Evolutionary conservation across 2,329 filamentous ascomycete genomes (phyloP), one percentile per base, ranked within the genome.

Genomic region (Aschersonia sp.): DNA sequence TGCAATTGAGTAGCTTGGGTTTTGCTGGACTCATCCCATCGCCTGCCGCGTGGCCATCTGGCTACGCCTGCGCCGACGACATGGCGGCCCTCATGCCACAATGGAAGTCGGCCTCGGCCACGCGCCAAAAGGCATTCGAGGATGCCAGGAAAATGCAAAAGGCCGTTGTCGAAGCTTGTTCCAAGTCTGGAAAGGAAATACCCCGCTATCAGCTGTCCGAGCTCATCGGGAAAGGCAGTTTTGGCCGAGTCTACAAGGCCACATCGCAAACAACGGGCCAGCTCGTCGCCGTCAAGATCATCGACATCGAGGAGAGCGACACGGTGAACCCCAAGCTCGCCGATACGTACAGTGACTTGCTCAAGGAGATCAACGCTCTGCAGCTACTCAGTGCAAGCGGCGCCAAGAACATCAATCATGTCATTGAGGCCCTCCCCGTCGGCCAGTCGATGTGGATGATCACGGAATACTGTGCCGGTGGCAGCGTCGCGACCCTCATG

Each of bases 391-490:
- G 82, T 57, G 81, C 86, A 54, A 83, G 75, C 53, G 82, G 80
- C 44, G 85, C 85, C 14, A 76, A 77, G 54, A 90, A 90, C 58
- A 81, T 94, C 65, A 92, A 90, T 60, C 76, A 81, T 55, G 83
- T 90, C 46, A 81, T 89, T 55, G 85, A 89, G 54, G 84, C 84
- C 5, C 72, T 89, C 22, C 79, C 84, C 7, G 79, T 90, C 39
- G 83, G 84, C 41, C 81, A 84, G 55, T 78, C 86, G 50, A 81
- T 94, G 67, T 94, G 87, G 87, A 86, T 92, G 69, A 79, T 92
- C 48, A 89, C 84, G 50, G 85, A 92, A 65, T 88, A 89, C 62
- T 89, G 86, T 56, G 84, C 83, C 5, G 87, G 87, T 51, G 87
- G 87, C 45, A 92, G 86, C 61, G 82, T 94, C 61, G 82, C 76